Evolutionary conservation across 2,329 filamentous ascomycete species (phyloP), one percentile per base, ranked within the genome.

Genomic region (Ophiocordyceps unilateralis): DNA sequence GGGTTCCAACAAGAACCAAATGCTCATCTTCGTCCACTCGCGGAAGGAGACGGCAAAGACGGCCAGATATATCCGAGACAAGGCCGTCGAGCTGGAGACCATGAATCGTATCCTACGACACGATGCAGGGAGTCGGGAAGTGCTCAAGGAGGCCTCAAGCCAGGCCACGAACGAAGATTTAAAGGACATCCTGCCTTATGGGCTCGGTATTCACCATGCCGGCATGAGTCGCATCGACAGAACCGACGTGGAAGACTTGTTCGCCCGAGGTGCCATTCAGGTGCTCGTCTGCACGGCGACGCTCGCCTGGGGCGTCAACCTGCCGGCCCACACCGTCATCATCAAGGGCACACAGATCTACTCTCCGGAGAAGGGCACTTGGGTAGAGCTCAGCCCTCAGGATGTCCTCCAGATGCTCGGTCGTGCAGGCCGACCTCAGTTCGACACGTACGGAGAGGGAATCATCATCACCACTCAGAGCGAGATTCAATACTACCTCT

Each of bases 341-440:
- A 98, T 98, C 68, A 98, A 98, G 64, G 91, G 91, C 44, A 98
- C 91, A 1, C 87, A 94, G 56, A 82, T 98, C 19, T 98, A 98
- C 64, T 96, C 91, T 0, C 91, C 91, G 0, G 91, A 98, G 59
- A 96, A 95, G 67, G 91, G 91, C 67, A 91, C 84, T 60, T 98
- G 91, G 89, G 88, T 98, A 19, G 93, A 98, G 59, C 65, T 98
- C 43, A 95, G 88, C 55, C 91, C 91, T 12, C 91, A 98, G 59
- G 91, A 98, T 64, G 89, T 98, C 30, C 70, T 98, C 41, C 91
- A 98, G 61, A 98, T 98, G 93, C 78, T 98, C 54, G 91, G 91
- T 56, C 87, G 91, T 71, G 93, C 91, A 43, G 91, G 91, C 58
- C 78, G 91, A 51, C 91, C 91, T 23, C 93, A 98, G 56, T 98